Evolutionary conservation across 441 rosid species (phyloP), one percentile per base, ranked within the genome.

Genomic region (Erodium moschatum): DNA sequence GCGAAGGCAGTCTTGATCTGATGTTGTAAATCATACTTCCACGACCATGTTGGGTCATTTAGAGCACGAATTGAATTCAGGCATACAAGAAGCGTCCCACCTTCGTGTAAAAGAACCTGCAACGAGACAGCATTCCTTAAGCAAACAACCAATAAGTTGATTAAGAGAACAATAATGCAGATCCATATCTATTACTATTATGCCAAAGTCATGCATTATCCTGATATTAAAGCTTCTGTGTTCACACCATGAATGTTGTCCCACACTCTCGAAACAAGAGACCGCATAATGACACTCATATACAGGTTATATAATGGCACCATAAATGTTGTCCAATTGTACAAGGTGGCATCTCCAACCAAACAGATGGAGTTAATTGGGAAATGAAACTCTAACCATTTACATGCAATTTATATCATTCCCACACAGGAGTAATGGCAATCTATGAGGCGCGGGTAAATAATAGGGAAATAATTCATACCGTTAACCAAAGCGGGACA

Each of bases 31-130:
- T 35, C 40, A 29, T 29, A 29, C 33, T 29, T 29, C 33, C 33
- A 35, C 8, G 40, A 35, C 40, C 40, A 35, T 35, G 40, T 35
- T 7, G 40, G 40, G 40, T 35, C 6, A 35, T 5, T 35, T 35
- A 35, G 9, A 35, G 40, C 40, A 35, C 40, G 40, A 5, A 35
- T 3, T 2, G 40, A 35, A 35, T 35, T 35, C 40, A 35, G 40
- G 40, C 40, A 35, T 5, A 35, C 40, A 5, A 35, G 40, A 35
- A 35, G 40, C 40, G 40, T 35, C 8, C 40, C 40, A 8, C 40
- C 40, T 5, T 35, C 97, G 13, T 91, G 96, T 76, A 89, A 68
- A 70, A 91, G 92, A 70, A 91, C 96, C 97, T 91, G 85, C 67
- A 75, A 24, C 48, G 69, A 56, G 13, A 15, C 33, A 67, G 27